These are phyloP conservation scores for Pseudozyma thailandica DNA, from an alignment of 1,284 basidiomycete species.

Conservation along the genomic window DNA sequence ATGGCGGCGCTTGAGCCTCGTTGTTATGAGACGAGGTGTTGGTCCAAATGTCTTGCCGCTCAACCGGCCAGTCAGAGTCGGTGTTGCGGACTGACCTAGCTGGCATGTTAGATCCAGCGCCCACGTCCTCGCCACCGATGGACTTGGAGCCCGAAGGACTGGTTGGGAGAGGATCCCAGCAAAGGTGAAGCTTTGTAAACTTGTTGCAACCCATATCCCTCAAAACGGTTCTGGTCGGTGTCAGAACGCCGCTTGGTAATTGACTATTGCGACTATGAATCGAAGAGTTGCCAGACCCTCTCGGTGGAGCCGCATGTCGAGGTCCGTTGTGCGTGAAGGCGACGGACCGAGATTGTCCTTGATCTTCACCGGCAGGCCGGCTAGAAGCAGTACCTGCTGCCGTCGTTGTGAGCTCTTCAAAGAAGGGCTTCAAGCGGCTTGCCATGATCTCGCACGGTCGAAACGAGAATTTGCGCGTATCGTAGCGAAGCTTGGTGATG, in stretches of 20 bases:
- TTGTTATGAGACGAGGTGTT: conserved; percentile 40
- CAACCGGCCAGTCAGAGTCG: conserved; percentile 46
- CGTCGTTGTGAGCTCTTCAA: conserved; percentile 38
- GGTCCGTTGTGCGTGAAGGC: conserved; percentile 26
- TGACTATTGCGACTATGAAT: neutral
- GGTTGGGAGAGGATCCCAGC: conserved; percentile 33
- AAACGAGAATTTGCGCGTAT: conserved; percentile 59
- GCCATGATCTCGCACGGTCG: conserved; percentile 55
- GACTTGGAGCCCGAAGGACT: neutral
- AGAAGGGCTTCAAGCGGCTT: conserved; percentile 43
- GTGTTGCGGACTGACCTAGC: neutral
- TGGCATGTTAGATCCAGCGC: neutral
- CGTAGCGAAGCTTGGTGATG: conserved; percentile 49
- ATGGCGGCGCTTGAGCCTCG: conserved; percentile 25
- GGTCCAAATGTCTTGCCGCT: conserved; percentile 57
- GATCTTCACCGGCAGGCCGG: neutral
- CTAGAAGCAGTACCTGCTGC: neutral
- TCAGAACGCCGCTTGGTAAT: neutral
- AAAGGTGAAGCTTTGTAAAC: conserved; percentile 22
- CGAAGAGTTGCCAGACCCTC: conserved; percentile 24
- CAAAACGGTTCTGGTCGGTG: conserved; percentile 15
- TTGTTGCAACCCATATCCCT: conserved; percentile 12
- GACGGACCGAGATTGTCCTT: neutral
- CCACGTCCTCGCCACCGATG: no score
- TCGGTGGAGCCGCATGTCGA: conserved; percentile 28